Conservation (phyloP, 106 monocot species). For the Xerophyta viscosa region DNA sequence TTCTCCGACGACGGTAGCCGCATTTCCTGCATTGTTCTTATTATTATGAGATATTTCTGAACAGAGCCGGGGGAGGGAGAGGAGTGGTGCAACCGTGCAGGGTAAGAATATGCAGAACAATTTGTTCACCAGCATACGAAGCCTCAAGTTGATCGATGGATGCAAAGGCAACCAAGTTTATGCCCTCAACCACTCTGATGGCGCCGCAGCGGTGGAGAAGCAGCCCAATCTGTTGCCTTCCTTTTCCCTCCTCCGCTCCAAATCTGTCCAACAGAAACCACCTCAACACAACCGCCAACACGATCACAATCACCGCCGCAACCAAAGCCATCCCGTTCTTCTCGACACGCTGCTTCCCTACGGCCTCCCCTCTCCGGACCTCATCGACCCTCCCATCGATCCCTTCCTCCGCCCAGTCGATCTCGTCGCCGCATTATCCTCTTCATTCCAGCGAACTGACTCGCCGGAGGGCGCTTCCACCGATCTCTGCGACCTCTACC, state of each 20-base stretch:
- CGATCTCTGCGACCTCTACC: slow-evolving; percentile 32
- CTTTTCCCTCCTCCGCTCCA: slow-evolving; percentile 38
- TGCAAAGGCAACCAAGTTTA: slow-evolving; percentile 64
- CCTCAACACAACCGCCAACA: too few relatives aligned
- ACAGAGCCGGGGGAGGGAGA: not conserved
- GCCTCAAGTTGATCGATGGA: slow-evolving; percentile 78
- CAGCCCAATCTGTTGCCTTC: slow-evolving; percentile 17
- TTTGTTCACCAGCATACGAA: slow-evolving; percentile 75
- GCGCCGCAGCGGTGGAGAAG: too few relatives aligned
- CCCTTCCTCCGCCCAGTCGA: slow-evolving; percentile 73
- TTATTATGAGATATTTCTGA: too few relatives aligned
- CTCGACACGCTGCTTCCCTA: slow-evolving; percentile 54
- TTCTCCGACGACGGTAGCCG: too few relatives aligned
- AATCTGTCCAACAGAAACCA: slow-evolving; percentile 24
- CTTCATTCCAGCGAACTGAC: slow-evolving; percentile 31
- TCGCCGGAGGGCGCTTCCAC: slow-evolving; percentile 1
- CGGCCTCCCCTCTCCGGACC: slow-evolving; percentile 66
- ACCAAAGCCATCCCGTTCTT: slow-evolving; percentile 10
- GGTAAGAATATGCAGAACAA: slow-evolving; percentile 70
- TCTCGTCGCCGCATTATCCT: slow-evolving; percentile 36
- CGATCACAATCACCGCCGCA: slow-evolving; percentile 9
- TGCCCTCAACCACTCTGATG: slow-evolving; percentile 31
- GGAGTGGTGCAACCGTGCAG: not conserved
- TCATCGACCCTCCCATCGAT: slow-evolving; percentile 69
- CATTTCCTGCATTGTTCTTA: too few relatives aligned